Evolutionary conservation across 805 yeast species (phyloP), one percentile per base, ranked within the genome.

Genomic region (Kazachstania viticola): DNA sequence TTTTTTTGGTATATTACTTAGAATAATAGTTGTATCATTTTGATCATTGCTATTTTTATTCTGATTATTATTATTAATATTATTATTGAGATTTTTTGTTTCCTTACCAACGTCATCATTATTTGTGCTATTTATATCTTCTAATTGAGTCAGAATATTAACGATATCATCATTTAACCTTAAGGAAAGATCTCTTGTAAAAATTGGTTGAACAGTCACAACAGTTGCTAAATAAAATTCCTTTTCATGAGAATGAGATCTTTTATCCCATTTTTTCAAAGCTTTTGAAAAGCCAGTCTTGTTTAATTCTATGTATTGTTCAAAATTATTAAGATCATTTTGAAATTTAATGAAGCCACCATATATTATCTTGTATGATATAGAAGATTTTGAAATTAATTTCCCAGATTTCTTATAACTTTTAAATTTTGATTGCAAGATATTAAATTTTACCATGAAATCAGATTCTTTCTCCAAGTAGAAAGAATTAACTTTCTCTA

Each of bases 251-350:
- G 95, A 82, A 49, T 88, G 85, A 15, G 95, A 84, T 39, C 96
- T 67, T 58, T 91, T 91, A 59, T 91, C 98, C 98, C 98, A 91
- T 61, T 91, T 91, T 56, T 91, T 91, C 48, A 91, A 70, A 18
- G 84, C 96, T 59, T 91, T 91, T 15, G 93, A 77, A 57, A 91
- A 91, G 11, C 98, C 98, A 1, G 94, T 83, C 48, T 87, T 95
- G 53, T 91, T 91, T 36, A 91, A 66, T 56, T 87, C 96, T 25
- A 91, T 84, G 58, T 82, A 91, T 55, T 88, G 96, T 51, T 91
- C 95, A 17, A 91, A 64, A 37, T 94, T 69, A 40, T 80, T 81
- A 40, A 91, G n/a, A n/a, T n/a, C n/a, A n/a, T n/a, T n/a, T n/a
- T n/a, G n/a, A n/a, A n/a, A n/a, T n/a, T n/a, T n/a, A n/a, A n/a